Percentiles rank a stretch among this genome's conserved stretches.
These are phyloP conservation scores for Garcia nutans DNA, from an alignment of 345 rosid species.

Conservation along the genomic window DNA sequence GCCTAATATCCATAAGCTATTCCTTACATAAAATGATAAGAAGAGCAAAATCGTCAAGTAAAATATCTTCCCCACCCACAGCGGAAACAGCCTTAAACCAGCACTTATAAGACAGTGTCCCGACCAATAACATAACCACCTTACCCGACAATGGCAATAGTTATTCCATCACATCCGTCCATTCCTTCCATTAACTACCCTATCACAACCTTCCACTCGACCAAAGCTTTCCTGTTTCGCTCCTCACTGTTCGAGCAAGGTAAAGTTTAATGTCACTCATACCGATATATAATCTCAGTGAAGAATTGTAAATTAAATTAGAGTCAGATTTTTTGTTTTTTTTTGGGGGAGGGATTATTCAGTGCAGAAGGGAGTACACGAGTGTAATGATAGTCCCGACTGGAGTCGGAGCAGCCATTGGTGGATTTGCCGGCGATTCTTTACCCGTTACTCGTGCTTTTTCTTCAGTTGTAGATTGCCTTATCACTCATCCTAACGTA, in stretches of 20 bases:
- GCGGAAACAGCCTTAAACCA: background rate
- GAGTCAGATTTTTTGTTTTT: background rate
- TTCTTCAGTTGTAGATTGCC: slow-evolving; percentile 63
- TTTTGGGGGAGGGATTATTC: slow-evolving; percentile 14
- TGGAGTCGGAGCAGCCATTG: slow-evolving; percentile 57
- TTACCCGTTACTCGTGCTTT: slow-evolving; percentile 57
- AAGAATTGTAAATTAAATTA: background rate
- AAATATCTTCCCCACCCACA: too few relatives aligned
- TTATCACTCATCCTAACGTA: slow-evolving; percentile 63
- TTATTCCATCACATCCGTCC: slow-evolving; percentile 25
- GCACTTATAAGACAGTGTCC: background rate
- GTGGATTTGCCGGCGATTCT: slow-evolving; percentile 68
- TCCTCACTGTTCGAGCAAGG: slow-evolving; percentile 30
- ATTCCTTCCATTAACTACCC: slow-evolving; percentile 15
- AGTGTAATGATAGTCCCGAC: slow-evolving; percentile 66
- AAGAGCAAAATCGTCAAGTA: background rate
- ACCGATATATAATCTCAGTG: background rate
- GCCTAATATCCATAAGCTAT: background rate
- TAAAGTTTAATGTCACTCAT: background rate
- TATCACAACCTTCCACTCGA: slow-evolving; percentile 17
- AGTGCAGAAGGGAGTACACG: slow-evolving; percentile 55
- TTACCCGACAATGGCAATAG: slow-evolving; percentile 1
- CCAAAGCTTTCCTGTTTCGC: slow-evolving; percentile 24
- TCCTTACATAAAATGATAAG: too few relatives aligned
- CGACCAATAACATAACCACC: background rate